Conservation (phyloP, 2,329 filamentous ascomycete species). For the Nakataea oryzae region DNA sequence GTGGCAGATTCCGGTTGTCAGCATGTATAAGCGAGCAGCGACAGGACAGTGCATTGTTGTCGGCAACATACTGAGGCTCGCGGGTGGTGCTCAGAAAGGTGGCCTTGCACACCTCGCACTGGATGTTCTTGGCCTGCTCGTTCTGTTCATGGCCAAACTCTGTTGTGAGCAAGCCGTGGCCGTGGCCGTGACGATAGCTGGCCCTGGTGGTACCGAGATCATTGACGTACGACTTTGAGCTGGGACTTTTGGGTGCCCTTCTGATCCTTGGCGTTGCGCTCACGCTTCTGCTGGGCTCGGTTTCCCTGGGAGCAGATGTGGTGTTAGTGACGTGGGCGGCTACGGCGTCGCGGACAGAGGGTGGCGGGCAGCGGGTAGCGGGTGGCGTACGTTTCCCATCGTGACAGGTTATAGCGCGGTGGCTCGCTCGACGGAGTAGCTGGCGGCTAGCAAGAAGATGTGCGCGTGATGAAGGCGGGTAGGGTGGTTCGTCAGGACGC, state of each 20-base stretch:
- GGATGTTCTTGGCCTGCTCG: constrained; percentile 62
- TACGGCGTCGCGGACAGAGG: neutral
- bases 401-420: neutral
- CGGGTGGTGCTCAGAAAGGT: constrained; percentile 72
- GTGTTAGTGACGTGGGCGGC: neutral
- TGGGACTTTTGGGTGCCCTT: constrained; percentile 53
- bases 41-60: neutral
- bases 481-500: neutral
- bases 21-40: neutral
- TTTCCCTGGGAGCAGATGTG: neutral
- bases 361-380: neutral
- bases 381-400: constrained; percentile 4
- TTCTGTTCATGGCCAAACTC: constrained; percentile 40
- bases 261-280: constrained; percentile 55
- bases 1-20: constrained; percentile 3
- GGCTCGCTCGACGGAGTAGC: neutral
- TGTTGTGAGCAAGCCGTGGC: neutral
- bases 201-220: neutral
- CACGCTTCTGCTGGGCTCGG: constrained; percentile 48
- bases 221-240: constrained; percentile 51
- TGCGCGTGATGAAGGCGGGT: too few relatives aligned
- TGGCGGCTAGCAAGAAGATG: neutral
- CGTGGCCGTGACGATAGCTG: neutral
- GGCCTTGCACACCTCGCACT: constrained; percentile 67
- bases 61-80: constrained; percentile 49